These are phyloP conservation scores for Eruca vesicaria DNA, from an alignment of 441 rosid genomes.

Conservation along the genomic window DNA sequence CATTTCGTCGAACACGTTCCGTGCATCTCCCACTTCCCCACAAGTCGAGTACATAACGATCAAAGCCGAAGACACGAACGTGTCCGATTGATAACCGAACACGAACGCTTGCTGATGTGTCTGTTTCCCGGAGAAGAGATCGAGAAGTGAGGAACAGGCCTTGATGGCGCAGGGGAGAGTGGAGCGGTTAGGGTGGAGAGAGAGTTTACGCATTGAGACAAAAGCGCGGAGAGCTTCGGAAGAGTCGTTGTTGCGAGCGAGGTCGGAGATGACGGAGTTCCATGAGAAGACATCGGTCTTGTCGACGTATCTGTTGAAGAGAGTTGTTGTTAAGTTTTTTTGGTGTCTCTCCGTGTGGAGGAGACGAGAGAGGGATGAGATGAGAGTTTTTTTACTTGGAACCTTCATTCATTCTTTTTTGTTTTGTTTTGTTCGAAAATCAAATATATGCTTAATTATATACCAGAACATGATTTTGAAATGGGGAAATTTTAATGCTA, in stretches of 20 bases:
- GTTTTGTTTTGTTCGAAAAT: background rate
- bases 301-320: conserved; percentile 75
- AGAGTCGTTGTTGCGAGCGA: conserved; percentile 78
- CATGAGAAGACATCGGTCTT: conserved; percentile 67
- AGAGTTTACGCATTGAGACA: conserved; percentile 72
- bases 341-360: conserved; percentile 27
- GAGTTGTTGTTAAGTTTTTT: conserved; percentile 52
- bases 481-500: too few species aligned
- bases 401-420: conserved; percentile 40
- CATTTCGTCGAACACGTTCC: conserved; percentile 63
- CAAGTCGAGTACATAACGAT: conserved; percentile 60
- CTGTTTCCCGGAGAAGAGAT: conserved; percentile 66
- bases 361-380: conserved; percentile 16
- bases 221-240: conserved; percentile 77
- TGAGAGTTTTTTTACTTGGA: conserved; percentile 17
- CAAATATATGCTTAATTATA: background rate
- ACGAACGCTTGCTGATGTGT: conserved; percentile 79
- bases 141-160: conserved; percentile 77
- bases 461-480: background rate
- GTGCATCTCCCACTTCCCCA: conserved; percentile 49
- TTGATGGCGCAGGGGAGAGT: conserved; percentile 83
- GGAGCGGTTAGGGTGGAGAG: conserved; percentile 69
- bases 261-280: conserved; percentile 82
- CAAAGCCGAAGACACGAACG: conserved; percentile 59
- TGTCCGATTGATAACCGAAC: conserved; percentile 59